A percentile compares a stretch with the other conserved stretches of the same genome.
phyloP scores from a whole-genome alignment of 345 rosid genomes.

The Gynandropsis gynandra region DNA sequence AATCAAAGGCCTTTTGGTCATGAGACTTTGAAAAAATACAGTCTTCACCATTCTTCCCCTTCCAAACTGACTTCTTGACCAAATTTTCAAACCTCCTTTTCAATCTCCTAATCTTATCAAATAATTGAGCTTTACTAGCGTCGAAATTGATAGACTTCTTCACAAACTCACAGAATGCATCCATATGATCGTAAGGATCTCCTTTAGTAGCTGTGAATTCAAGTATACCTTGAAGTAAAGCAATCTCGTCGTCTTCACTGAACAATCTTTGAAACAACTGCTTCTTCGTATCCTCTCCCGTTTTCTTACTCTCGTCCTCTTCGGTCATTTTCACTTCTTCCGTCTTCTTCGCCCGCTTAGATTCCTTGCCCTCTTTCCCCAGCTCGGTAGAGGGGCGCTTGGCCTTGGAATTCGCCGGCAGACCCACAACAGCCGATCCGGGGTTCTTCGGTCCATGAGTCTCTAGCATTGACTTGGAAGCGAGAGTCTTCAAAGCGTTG shows the following conservation, averaged over 20 bases:
- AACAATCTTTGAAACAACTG: not conserved
- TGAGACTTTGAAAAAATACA: conserved; percentile 22
- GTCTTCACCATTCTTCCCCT: conserved; percentile 25
- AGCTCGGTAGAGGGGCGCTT: conserved; percentile 19
- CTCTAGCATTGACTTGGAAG: conserved; percentile 26
- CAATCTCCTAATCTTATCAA: conserved; percentile 36
- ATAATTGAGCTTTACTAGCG: conserved; percentile 30
- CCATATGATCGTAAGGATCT: not conserved
- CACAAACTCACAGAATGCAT: conserved; percentile 17
- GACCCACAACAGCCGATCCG: conserved; percentile 13
- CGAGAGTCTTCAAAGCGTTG: conserved; percentile 20
- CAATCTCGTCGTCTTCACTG: not conserved
- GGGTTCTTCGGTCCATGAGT: conserved; percentile 10
- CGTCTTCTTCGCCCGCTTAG: conserved; percentile 26
- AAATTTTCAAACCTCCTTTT: conserved; percentile 33
- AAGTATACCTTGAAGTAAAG: not conserved
- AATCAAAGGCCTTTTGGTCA: conserved; percentile 29
- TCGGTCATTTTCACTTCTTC: conserved; percentile 8
- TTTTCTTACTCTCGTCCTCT: conserved; percentile 16
- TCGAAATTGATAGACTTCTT: conserved; percentile 36
- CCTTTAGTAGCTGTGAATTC: not conserved
- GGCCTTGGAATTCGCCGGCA: conserved; percentile 11
- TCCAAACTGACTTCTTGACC: conserved; percentile 19
- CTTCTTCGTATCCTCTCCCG: not conserved
- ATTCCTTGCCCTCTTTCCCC: not conserved